Conservation (phyloP, 331 rosid species). For the Quercus tomentella region DNA sequence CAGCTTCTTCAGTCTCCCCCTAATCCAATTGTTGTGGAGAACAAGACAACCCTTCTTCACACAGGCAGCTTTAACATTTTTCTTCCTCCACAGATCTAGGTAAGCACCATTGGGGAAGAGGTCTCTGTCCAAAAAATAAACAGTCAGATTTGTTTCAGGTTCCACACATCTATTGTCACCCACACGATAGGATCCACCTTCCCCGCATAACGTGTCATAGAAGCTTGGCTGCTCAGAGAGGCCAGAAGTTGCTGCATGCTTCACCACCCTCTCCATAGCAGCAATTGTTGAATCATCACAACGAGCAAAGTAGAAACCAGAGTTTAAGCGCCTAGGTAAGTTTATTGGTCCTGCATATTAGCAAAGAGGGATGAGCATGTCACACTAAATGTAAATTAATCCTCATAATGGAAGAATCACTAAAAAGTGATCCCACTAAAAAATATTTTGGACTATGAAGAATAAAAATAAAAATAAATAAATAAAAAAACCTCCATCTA, state of each 20-base stretch:
- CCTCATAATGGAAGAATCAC: background rate
- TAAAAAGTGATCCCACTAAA: background rate
- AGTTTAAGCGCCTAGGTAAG: slow-evolving; percentile 92
- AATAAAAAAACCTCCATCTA: background rate
- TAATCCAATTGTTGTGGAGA: slow-evolving; percentile 91
- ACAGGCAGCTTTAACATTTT: slow-evolving; percentile 55
- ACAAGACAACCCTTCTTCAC: slow-evolving; percentile 60
- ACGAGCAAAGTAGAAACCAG: slow-evolving; percentile 88
- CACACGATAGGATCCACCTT: slow-evolving; percentile 66
- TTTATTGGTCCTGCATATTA: slow-evolving; percentile 68
- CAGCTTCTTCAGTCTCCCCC: slow-evolving; percentile 81
- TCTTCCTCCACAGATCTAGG: slow-evolving; percentile 60
- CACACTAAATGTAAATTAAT: background rate
- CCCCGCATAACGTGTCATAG: slow-evolving; percentile 83
- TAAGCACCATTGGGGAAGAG: slow-evolving; percentile 93
- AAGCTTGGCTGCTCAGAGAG: slow-evolving; percentile 98
- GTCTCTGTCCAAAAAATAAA: slow-evolving; percentile 77
- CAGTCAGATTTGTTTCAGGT: slow-evolving; percentile 80
- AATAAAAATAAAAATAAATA: background rate
- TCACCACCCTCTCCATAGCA: slow-evolving; percentile 85
- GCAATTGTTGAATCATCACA: slow-evolving; percentile 67
- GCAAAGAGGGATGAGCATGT: background rate
- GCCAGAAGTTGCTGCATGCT: slow-evolving; percentile 80
- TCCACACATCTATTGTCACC: slow-evolving; percentile 60
- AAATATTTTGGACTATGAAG: background rate